phyloP scores from a whole-genome alignment of 768 basidiomycete genomes.

The Suillus bovinus region DNA sequence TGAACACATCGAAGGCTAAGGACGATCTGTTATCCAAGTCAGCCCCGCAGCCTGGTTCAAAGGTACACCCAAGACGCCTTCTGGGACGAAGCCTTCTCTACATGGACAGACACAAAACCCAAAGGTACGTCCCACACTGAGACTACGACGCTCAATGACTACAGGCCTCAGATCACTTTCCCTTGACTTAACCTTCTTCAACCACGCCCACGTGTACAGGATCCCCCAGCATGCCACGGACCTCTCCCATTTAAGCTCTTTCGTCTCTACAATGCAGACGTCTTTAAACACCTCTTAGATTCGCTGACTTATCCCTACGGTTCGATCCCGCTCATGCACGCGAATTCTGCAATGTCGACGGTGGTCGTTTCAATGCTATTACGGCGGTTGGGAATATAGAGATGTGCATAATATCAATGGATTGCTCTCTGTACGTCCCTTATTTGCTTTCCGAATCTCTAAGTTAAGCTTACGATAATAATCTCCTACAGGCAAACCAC shows the following conservation, averaged over 20 bases:
- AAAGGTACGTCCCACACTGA: constrained; percentile 61
- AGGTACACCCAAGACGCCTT: constrained; percentile 76
- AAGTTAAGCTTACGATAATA: too few species aligned
- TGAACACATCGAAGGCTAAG: constrained; percentile 29
- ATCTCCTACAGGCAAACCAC: too few species aligned
- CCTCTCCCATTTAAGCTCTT: constrained; percentile 92
- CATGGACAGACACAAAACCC: constrained; percentile 92
- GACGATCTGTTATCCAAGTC: constrained; percentile 54
- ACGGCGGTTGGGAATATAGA: constrained; percentile 89
- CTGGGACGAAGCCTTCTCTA: constrained; percentile 87
- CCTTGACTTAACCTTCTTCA: constrained; percentile 91
- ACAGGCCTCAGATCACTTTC: too few species aligned
- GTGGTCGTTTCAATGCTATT: constrained; percentile 86
- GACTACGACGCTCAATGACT: too few species aligned
- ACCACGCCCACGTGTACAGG: constrained; percentile 88
- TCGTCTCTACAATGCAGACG: constrained; percentile 92
- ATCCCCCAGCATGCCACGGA: constrained; percentile 96
- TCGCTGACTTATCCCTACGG: constrained; percentile 85
- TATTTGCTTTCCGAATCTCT: too few species aligned
- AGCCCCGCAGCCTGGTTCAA: constrained; percentile 81
- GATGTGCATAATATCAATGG: constrained; percentile 98
- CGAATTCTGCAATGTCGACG: constrained; percentile 83
- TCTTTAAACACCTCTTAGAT: constrained; percentile 91
- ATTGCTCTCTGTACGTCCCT: constrained; percentile 73
- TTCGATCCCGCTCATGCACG: constrained; percentile 91